phyloP scores from a whole-genome alignment of 2,329 filamentous ascomycete genomes.

The Ophiostoma novo-ulmi region DNA sequence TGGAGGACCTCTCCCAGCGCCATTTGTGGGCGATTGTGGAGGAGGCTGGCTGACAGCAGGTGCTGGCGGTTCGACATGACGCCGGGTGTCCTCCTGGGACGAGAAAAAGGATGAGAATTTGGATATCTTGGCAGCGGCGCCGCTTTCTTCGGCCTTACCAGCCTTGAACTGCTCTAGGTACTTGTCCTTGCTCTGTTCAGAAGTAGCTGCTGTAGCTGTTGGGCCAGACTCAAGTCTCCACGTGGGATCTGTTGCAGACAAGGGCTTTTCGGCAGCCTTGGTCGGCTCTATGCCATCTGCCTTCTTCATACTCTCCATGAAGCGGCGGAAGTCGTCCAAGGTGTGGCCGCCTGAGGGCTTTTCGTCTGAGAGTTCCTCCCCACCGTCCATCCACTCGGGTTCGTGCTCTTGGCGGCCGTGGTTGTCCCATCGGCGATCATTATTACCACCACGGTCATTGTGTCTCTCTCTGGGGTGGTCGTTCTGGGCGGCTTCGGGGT shows the following conservation, averaged over 20 bases:
- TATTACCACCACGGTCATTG: slow-evolving; percentile 36
- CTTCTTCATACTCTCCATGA: slow-evolving; percentile 63
- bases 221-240: slow-evolving; percentile 44
- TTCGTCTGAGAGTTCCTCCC: slow-evolving; percentile 14
- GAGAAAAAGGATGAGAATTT: slow-evolving; percentile 80
- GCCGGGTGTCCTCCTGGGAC: slow-evolving; percentile 49
- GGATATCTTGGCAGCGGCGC: slow-evolving; percentile 56
- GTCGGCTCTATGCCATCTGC: slow-evolving; percentile 33
- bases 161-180: slow-evolving; percentile 56
- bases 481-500: slow-evolving; percentile 38
- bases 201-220: slow-evolving; percentile 52
- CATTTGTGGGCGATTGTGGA: slow-evolving; percentile 29
- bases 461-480: slow-evolving; percentile 25
- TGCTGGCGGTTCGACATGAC: slow-evolving; percentile 46
- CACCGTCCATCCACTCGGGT: slow-evolving; percentile 82
- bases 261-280: slow-evolving; percentile 37
- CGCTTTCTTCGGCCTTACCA: slow-evolving; percentile 42
- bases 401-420: slow-evolving; percentile 61
- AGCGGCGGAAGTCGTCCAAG: slow-evolving; percentile 87
- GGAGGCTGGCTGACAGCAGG: slow-evolving; percentile 36
- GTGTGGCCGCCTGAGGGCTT: slow-evolving; percentile 53
- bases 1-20: slow-evolving; percentile 29
- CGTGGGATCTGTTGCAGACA: slow-evolving; percentile 45
- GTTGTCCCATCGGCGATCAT: slow-evolving; percentile 49
- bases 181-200: slow-evolving; percentile 67